Base-by-base conservation (phyloP, 1,139 yeast genomes). In the Diutina rugosa region DNA sequence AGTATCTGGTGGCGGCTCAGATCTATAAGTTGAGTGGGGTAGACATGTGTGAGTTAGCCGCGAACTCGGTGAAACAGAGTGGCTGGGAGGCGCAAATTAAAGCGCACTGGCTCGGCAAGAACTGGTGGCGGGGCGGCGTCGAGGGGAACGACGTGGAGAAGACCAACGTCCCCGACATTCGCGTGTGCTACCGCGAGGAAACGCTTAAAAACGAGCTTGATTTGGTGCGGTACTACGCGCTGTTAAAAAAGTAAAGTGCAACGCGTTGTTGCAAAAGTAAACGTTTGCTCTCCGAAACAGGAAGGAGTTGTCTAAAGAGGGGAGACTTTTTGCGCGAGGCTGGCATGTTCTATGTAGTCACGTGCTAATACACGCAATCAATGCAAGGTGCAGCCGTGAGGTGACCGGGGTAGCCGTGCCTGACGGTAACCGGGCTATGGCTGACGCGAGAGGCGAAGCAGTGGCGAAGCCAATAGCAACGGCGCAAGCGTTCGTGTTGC, bases 1-100 rank as follows among this genome's bases (percentile, higher is more conserved):
- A 93, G 69, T 93, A 91, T 68, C 88, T 97, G 1, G 97, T 93
- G 44, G 99, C 99, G 4, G 97, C 97, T 0, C 98, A 93, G 70
- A 93, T 93, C 63, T 93, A 91, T 76, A 90, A 93, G 67, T 76
- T 93, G 51, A 88, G 96, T 0, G 84, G 90, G 58, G 98, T 91
- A 28, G 99, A 93, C 70, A 89, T 95, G 95, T 93, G 98, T 69
- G 99, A 93, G 53, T 95, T 93, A 69, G 99, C 80, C 1, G 63
- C 65, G 56, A 77, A 95, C 68, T 90, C 98, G 0, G 98, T 91
- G 4, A 70, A 79, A 56, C 97, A 91, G 73, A 85, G 95, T 61
- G 99, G 99, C 0, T 93, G 91, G 81, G 99, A 93, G 69, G 79
- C 84, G 58, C 76, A 76, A 46, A 79, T 93, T 65, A 95, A 93